Evolutionary conservation across 306 rosid genomes (phyloP), one percentile per base, ranked within the genome.

Genomic region (Abrus pulchellus): DNA sequence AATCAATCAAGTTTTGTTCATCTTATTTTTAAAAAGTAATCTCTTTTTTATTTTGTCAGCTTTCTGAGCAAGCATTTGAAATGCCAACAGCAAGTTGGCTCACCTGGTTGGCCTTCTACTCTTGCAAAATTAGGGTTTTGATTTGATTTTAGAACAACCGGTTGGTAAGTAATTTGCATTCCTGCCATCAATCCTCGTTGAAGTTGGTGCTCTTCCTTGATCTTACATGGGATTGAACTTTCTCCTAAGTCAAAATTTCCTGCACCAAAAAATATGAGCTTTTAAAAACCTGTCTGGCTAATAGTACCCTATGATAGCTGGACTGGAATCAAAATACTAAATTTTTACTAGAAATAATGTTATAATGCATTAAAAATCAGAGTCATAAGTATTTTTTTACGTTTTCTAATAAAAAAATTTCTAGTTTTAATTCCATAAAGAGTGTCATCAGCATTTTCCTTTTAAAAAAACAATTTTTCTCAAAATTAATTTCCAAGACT

Each of bases 101-200:
- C 70, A 64, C 70, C 50, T 7, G 33, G 33, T 64, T 3, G 50
- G 3, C 7, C 70, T 14, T 64, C 50, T 6, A 3, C 50, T 38
- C 49, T 14, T 14, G 33, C 70, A 13, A 64, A 29, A 4, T 49
- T 10, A 7, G 33, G 70, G 7, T 49, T 40, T 6, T 14, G 49
- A 13, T n/a, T 64, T 1, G 50, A 9, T 64, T 40, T 32, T 13
- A 64, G 50, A 64, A 64, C 8, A 64, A 64, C 70, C 1, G 32
- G 70, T 64, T 40, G 50, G 41, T 64, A 64, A 64, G 50, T 14
- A 32, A 64, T 47, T n/a, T 5, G 49, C 3, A 64, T 13, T 38
- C 70, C 70, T 1, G 70, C 70, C 70, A 40, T n/a, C n/a, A 38
- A 38, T 64, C 70, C 70, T n/a, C 3, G 32, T 32, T n/a, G 50